phyloP scores from a whole-genome alignment of 495 filamentous ascomycete genomes.

The Penicillium coffeae region DNA sequence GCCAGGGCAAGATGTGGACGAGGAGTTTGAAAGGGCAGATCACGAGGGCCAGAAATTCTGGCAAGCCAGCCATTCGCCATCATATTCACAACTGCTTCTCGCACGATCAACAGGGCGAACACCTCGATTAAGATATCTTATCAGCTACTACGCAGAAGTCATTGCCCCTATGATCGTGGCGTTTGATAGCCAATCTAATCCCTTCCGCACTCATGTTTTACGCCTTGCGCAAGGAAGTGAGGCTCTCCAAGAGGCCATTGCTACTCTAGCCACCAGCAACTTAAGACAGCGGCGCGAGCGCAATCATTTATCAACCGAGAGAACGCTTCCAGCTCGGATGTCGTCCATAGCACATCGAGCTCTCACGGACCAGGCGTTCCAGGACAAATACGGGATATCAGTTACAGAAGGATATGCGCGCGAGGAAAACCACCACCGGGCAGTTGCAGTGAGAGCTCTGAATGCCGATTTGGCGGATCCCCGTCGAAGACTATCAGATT shows the following conservation, averaged over 20 bases:
- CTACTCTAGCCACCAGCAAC: constrained; percentile 84
- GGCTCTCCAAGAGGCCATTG: constrained; percentile 87
- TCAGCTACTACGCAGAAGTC: constrained; percentile 70
- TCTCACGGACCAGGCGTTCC: constrained; percentile 36
- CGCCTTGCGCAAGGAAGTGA: constrained; percentile 72
- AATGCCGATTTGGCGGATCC: constrained; percentile 79
- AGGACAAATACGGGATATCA: constrained; percentile 34
- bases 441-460: constrained; percentile 73
- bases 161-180: constrained; percentile 89
- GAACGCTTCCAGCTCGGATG: constrained; percentile 43
- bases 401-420: constrained; percentile 37
- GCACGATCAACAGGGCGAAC: constrained; percentile 48
- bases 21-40: constrained; percentile 19
- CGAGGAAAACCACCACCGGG: constrained; percentile 82
- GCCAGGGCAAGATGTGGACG: constrained; percentile 18
- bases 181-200: constrained; percentile 80
- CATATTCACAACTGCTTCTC: constrained; percentile 41
- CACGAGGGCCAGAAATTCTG: constrained; percentile 12
- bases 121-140: constrained; percentile 55
- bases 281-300: constrained; percentile 50
- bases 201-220: constrained; percentile 80
- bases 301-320: constrained; percentile 39
- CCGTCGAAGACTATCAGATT: constrained; percentile 71
- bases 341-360: constrained; percentile 50
- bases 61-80: constrained; percentile 33